phyloP scores from a whole-genome alignment of 2,329 filamentous ascomycete genomes.

The Dendrostoma leiphaemia region DNA sequence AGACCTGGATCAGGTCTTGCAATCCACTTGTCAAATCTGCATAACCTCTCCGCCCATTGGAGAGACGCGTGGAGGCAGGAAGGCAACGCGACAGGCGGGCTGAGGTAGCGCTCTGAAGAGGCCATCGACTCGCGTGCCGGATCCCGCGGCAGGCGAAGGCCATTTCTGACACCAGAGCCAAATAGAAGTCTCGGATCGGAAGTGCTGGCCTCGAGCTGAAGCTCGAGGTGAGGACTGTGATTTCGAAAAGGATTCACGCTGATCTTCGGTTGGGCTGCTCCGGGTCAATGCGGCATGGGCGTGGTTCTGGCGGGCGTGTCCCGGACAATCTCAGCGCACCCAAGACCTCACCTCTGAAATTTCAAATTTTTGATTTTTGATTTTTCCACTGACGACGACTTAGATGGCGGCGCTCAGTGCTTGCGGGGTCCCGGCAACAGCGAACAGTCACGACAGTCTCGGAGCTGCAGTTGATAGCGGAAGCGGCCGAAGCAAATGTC shows the following conservation, averaged over 20 bases:
- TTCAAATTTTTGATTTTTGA: too few species aligned
- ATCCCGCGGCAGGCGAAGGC: neutral
- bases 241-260: neutral
- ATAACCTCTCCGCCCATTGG: neutral
- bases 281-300: neutral
- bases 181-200: neutral
- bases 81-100: neutral
- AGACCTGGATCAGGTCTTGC: constrained; percentile 61
- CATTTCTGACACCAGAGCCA: neutral
- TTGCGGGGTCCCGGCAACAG: too few species aligned
- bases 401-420: too few species aligned
- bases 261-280: neutral
- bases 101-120: neutral
- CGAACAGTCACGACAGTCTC: too few species aligned
- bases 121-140: neutral
- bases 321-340: neutral
- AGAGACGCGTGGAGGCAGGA: neutral
- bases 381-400: too few species aligned
- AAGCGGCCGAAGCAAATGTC: constrained; percentile 2
- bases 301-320: too few species aligned
- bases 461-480: constrained; percentile 1
- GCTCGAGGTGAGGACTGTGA: neutral
- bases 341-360: neutral
- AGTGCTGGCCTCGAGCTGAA: neutral
- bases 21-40: constrained; percentile 25